phyloP scores from a whole-genome alignment of 805 yeast species.

The Wickerhamiella cacticola region DNA sequence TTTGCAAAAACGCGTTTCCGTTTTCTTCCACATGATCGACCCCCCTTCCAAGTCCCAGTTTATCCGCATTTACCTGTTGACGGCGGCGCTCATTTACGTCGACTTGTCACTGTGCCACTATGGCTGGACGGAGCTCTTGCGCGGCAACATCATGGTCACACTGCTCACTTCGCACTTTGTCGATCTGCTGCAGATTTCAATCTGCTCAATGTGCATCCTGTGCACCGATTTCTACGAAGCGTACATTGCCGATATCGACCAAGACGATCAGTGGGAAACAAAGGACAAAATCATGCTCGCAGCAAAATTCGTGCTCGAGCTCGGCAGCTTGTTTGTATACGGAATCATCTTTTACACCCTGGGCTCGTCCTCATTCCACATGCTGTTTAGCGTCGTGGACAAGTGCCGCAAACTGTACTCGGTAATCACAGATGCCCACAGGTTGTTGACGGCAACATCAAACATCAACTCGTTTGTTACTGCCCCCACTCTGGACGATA shows the following conservation, averaged over 20 bases:
- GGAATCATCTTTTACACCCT: background rate
- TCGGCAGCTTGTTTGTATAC: background rate
- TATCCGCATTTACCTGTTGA: conserved; percentile 36
- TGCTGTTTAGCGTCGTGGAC: conserved; percentile 14
- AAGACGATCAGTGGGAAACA: conserved; percentile 55
- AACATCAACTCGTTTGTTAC: conserved; percentile 52
- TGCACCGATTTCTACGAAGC: conserved; percentile 28
- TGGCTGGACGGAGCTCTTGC: conserved; percentile 2
- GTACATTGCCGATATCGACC: background rate
- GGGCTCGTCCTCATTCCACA: conserved; percentile 13
- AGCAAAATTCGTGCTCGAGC: conserved; percentile 33
- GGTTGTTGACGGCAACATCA: conserved; percentile 33
- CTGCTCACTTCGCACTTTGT: conserved; percentile 5
- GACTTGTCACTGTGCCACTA: conserved; percentile 36
- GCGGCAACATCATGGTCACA: background rate
- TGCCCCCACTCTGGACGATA: conserved; percentile 51
- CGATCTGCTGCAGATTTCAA: conserved; percentile 1
- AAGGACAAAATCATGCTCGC: conserved; percentile 48
- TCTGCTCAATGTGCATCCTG: conserved; percentile 34
- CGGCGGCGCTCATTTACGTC: conserved; percentile 34
- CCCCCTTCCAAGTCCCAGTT: conserved; percentile 27
- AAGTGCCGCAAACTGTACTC: conserved; percentile 14
- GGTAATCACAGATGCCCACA: conserved; percentile 24
- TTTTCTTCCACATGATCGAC: conserved; percentile 36
- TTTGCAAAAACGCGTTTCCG: conserved; percentile 41